Percentiles rank a stretch among this genome's conserved stretches.
Conservation (phyloP, 2,329 filamentous ascomycete genomes). For the Fusarium dlaminii region DNA sequence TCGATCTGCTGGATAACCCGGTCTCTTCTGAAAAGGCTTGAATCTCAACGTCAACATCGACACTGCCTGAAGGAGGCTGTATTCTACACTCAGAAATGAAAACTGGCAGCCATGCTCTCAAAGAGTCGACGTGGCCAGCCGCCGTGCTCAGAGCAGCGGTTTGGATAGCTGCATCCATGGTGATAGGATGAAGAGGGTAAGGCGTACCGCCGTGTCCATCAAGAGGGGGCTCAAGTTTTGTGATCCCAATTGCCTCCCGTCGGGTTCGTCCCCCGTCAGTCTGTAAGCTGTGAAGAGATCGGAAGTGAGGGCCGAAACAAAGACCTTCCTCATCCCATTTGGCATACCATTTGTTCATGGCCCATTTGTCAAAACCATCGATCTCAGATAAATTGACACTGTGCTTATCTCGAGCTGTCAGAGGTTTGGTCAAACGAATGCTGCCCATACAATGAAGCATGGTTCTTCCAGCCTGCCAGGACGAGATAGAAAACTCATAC, state of each 20-base stretch:
- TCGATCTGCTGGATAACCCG: fast-evolving
- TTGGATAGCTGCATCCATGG: background rate
- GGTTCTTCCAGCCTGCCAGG: background rate
- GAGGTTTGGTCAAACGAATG: background rate
- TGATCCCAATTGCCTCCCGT: background rate
- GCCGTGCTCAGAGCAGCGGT: background rate
- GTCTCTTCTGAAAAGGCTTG: background rate
- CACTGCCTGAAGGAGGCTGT: background rate
- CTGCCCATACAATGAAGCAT: background rate
- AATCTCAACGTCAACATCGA: background rate
- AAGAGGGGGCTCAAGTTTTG: background rate
- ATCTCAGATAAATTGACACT: background rate
- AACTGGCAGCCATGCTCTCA: background rate
- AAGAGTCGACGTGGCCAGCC: background rate
- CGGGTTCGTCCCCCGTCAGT: background rate
- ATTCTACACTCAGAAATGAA: background rate
- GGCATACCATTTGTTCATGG: background rate
- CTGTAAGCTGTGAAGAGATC: background rate
- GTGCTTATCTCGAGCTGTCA: background rate
- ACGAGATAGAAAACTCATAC: background rate
- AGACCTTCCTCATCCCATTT: background rate
- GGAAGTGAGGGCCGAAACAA: background rate
- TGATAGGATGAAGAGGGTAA: background rate
- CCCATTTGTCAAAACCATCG: background rate
- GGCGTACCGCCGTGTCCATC: background rate